Evolutionary conservation across 805 yeast species (phyloP).

Genomic region (Wickerhamomyces tratensis): DNA sequence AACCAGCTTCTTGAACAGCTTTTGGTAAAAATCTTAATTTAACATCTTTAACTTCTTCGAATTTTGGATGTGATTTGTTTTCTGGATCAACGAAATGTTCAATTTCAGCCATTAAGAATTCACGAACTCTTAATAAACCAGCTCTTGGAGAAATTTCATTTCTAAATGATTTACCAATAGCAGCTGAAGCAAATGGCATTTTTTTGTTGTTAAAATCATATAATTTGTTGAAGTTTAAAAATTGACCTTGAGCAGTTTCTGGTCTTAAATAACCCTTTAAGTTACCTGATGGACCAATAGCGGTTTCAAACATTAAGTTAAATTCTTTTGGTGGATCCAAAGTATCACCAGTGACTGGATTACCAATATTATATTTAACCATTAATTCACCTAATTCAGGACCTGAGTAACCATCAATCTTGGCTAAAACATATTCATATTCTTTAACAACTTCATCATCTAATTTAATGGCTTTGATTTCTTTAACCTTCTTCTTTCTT

Average conservation of each 20-base stretch:
- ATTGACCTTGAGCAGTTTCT: slow-evolving; percentile 99
- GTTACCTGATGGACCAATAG: slow-evolving; percentile 97
- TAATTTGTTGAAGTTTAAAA: slow-evolving; percentile 87
- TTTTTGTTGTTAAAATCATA: slow-evolving; percentile 90
- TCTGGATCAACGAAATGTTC: slow-evolving; percentile 97
- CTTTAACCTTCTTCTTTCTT: slow-evolving; percentile 94
- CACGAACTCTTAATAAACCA: slow-evolving; percentile 95
- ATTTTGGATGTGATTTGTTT: slow-evolving; percentile 75
- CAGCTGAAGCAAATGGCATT: slow-evolving; percentile 99
- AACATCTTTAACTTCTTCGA: slow-evolving; percentile 64
- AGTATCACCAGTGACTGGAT: slow-evolving; percentile 83
- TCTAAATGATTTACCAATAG: slow-evolving; percentile 97
- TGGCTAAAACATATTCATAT: slow-evolving; percentile 80
- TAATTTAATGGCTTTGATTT: slow-evolving; percentile 78
- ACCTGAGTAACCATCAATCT: slow-evolving; percentile 94
- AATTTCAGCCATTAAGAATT: slow-evolving; percentile 98
- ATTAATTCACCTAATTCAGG: slow-evolving; percentile 86
- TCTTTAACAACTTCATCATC: slow-evolving; percentile 74
- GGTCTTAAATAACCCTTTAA: slow-evolving; percentile 94
- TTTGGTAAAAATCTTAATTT: slow-evolving; percentile 75
- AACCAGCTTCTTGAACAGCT: slow-evolving; percentile 80
- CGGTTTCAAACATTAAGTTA: slow-evolving; percentile 98
- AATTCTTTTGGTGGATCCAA: slow-evolving; percentile 90
- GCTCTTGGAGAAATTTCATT: slow-evolving; percentile 98
- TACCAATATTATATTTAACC: slow-evolving; percentile 70